Conservation (phyloP, 768 basidiomycete species). For the Russula brevipes region DNA sequence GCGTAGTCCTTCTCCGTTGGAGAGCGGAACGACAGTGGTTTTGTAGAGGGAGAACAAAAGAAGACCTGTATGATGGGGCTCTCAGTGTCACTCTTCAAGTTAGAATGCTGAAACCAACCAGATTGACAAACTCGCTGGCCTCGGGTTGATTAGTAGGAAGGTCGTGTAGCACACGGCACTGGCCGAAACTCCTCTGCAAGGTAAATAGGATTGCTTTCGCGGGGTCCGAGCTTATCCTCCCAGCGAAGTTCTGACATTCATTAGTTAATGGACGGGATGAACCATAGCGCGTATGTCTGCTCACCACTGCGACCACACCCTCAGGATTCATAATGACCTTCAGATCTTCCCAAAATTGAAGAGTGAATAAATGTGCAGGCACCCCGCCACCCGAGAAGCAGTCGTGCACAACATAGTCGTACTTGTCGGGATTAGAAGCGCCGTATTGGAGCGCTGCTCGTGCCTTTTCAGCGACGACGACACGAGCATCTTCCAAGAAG, state of each 20-base stretch:
- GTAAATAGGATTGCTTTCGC: slow-evolving; percentile 67
- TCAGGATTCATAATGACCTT: slow-evolving; percentile 57
- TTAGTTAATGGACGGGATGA: not conserved
- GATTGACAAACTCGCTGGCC: slow-evolving; percentile 57
- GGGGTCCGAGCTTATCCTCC: slow-evolving; percentile 56
- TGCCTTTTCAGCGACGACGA: slow-evolving; percentile 28
- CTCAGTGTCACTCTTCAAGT: not conserved
- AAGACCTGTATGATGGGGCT: slow-evolving; percentile 52
- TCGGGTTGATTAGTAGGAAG: slow-evolving; percentile 43
- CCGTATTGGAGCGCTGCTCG: slow-evolving; percentile 30
- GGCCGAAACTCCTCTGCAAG: slow-evolving; percentile 60
- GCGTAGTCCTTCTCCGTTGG: slow-evolving; percentile 56
- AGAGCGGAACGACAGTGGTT: slow-evolving; percentile 54
- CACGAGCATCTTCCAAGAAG: slow-evolving; percentile 70
- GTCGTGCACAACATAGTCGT: slow-evolving; percentile 80
- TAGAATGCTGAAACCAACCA: slow-evolving; percentile 44
- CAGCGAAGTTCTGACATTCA: slow-evolving; percentile 70
- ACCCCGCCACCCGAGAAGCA: slow-evolving; percentile 94
- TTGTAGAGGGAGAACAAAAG: slow-evolving; percentile 63
- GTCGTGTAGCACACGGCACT: slow-evolving; percentile 85
- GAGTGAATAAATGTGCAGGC: slow-evolving; percentile 76
- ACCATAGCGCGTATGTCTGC: slow-evolving; percentile 29
- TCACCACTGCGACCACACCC: slow-evolving; percentile 77
- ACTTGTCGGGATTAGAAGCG: slow-evolving; percentile 34
- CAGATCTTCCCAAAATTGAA: slow-evolving; percentile 77